Evolutionary conservation across 2,329 filamentous ascomycete species (phyloP).

Genomic region (Fusarium anthophilum): DNA sequence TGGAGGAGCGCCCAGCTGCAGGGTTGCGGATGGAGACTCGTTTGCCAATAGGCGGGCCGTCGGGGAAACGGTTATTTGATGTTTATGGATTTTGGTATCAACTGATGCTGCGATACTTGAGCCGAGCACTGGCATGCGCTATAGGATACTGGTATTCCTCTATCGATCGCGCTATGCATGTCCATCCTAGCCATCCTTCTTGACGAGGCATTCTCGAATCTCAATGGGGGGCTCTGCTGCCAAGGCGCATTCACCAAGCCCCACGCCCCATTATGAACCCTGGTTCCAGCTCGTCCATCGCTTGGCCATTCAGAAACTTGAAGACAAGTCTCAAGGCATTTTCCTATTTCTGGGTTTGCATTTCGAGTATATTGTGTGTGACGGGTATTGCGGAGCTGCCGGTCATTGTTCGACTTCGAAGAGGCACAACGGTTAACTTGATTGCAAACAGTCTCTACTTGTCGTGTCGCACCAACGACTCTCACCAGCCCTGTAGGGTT

Average conservation of each 20-base stretch:
- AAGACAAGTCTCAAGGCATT: constrained; percentile 32
- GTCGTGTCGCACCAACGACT: not conserved
- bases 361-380: constrained; percentile 9
- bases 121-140: not conserved
- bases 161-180: constrained; percentile 17
- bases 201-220: constrained; percentile 40
- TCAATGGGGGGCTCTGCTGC: constrained; percentile 21
- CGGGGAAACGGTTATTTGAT: constrained; percentile 28
- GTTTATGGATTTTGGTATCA: not conserved
- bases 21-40: constrained; percentile 1
- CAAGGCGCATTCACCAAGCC: constrained; percentile 42
- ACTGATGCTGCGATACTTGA: constrained; percentile 17
- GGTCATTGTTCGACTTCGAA: constrained; percentile 17
- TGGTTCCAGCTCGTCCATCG: constrained; percentile 33
- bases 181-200: not conserved
- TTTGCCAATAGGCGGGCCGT: constrained; percentile 3
- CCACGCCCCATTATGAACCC: constrained; percentile 33
- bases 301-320: constrained; percentile 32
- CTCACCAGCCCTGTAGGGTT: constrained; percentile 41
- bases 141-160: constrained; percentile 15
- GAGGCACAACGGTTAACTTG: constrained; percentile 15
- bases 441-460: not conserved
- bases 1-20: constrained; percentile 12
- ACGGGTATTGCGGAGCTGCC: constrained; percentile 21
- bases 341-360: constrained; percentile 25